Base-by-base conservation (phyloP, 2,329 filamentous ascomycete genomes). In the Beauveria brongniartii region DNA sequence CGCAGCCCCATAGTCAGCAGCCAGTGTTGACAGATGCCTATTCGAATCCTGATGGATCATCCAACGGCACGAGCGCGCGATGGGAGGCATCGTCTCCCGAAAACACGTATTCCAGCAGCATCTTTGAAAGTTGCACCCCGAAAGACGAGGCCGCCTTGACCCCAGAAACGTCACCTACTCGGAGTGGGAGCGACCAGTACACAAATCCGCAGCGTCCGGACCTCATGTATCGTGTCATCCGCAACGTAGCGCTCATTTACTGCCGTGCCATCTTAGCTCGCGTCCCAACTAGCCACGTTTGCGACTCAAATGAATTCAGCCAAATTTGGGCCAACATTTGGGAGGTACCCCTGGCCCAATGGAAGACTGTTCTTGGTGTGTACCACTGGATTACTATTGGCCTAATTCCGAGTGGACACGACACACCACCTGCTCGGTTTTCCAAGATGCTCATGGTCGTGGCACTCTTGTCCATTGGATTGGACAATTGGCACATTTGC, bases 401-500 rank as follows among this genome's bases (percentile, higher is more conserved):
- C 9, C 68, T 81, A 10, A 70, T 74, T 18, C 73, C 77, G 9
- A 70, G 72, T 41, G 75, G 74, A 47, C 72, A 77, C 50, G 66
- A 68, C 4, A 72, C 72, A 14, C 69, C 74, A 1, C 74, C 76
- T 28, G 75, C 75, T 28, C 72, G 77, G 18, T 78, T 79, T 57
- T 72, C 79, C 64, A 80, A 77, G 71, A 78, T 75, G 41, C 69
- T 79, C 62, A 69, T 79, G 30, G 74, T 76, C 16, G 70, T 74
- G 9, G 75, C 73, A 5, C 70, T 78, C 46, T 73, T 79, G 63
- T 77, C 78, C 57, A 74, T 80, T 59, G 75, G 73, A 0, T 69
- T 80, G 37, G 79, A 81, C 53, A 77, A 79, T 63, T 82, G 80
- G 80, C 75, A 78, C 52, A 70, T 80, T 12, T 72, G 72, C 1